Conservation (phyloP, 768 basidiomycete genomes). For the Naematelia aurantialba region DNA sequence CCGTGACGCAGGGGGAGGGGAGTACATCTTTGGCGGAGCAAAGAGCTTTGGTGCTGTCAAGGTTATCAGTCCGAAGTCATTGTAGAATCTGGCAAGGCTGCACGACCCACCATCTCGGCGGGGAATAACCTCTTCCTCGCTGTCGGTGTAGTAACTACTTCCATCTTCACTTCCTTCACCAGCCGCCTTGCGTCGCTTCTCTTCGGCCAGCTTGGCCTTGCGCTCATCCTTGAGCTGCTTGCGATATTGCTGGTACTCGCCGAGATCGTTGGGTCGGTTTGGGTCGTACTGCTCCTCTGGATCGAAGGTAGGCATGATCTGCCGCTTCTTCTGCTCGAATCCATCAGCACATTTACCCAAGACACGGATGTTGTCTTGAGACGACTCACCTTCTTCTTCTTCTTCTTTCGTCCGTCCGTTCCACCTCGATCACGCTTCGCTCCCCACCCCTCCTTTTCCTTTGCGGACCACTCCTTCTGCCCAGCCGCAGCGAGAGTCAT, state of each 20-base stretch:
- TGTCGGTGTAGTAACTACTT: constrained; percentile 44
- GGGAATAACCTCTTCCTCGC: constrained; percentile 44
- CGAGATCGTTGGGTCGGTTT: constrained; percentile 47
- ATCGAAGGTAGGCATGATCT: constrained; percentile 37
- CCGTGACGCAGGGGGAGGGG: constrained; percentile 22
- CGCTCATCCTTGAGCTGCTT: constrained; percentile 41
- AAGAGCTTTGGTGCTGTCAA: constrained; percentile 38
- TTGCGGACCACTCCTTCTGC: constrained; percentile 12
- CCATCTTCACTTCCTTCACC: constrained; percentile 32
- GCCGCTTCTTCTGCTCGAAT: constrained; percentile 20
- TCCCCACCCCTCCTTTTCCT: constrained; percentile 5
- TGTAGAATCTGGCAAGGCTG: too few relatives aligned
- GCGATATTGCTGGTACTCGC: constrained; percentile 45
- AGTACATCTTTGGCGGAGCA: constrained; percentile 35
- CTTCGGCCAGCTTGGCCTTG: constrained; percentile 27
- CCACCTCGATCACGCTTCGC: constrained; percentile 20
- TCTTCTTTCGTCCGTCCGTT: constrained; percentile 33
- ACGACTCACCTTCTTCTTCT: constrained; percentile 40
- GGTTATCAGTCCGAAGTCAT: too few relatives aligned
- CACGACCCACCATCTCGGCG: constrained; percentile 46
- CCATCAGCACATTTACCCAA: constrained; percentile 1
- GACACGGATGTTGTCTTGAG: not conserved
- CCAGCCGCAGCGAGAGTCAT: constrained; percentile 37
- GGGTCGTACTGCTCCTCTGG: constrained; percentile 50
- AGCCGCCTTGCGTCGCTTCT: constrained; percentile 25